Percentiles rank a stretch among this genome's conserved stretches.
Evolutionary conservation across 768 basidiomycete species (phyloP).

Genomic region (Hortiboletus campestris): DNA sequence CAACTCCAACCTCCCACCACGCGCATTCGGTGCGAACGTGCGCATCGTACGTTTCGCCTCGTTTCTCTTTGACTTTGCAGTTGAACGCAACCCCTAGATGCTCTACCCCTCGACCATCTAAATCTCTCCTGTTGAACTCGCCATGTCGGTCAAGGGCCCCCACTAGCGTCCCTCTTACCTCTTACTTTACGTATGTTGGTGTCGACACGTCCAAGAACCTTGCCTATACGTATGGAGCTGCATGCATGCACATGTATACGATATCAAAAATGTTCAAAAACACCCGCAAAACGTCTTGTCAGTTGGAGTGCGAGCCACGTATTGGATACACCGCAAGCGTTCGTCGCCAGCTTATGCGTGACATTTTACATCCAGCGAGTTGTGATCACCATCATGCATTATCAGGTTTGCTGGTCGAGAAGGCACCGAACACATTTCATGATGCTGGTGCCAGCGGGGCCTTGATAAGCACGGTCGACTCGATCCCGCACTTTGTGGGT

Average conservation of each 20-base stretch:
- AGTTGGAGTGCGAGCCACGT: background rate
- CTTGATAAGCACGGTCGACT: too few species aligned
- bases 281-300: background rate
- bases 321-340: background rate
- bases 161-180: slow-evolving; percentile 16
- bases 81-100: slow-evolving; percentile 53
- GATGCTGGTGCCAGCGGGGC: too few species aligned
- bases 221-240: slow-evolving; percentile 20
- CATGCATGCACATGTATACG: slow-evolving; percentile 17
- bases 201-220: slow-evolving; percentile 4
- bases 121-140: slow-evolving; percentile 27
- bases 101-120: slow-evolving; percentile 87
- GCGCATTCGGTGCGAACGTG: slow-evolving; percentile 89
- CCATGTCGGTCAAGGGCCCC: background rate
- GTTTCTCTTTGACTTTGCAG: background rate
- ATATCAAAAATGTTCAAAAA: slow-evolving; percentile 10
- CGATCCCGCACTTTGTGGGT: too few species aligned
- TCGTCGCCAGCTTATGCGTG: background rate
- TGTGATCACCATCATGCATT: background rate
- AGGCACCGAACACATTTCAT: background rate
- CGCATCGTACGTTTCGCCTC: slow-evolving; percentile 64
- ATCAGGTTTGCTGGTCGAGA: background rate
- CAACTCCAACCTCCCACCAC: slow-evolving; percentile 90
- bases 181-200: slow-evolving; percentile 22
- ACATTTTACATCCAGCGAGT: background rate